These are phyloP conservation scores for Alternaria sp. DNA, from an alignment of 2,329 filamentous ascomycete genomes.

Conservation along the genomic window DNA sequence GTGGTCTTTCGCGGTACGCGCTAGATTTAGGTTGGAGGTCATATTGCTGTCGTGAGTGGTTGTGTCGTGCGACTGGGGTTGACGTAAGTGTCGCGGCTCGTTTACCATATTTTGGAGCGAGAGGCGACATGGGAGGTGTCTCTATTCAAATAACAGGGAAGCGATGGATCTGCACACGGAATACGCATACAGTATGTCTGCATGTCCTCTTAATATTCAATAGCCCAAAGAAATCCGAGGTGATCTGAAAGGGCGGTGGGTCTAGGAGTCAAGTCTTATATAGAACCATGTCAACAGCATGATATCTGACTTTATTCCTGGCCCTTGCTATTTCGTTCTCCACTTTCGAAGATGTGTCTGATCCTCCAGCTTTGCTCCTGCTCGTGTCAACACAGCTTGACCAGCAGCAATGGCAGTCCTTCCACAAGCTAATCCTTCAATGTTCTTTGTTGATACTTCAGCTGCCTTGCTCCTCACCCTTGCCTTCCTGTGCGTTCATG, in stretches of 20 bases:
- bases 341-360: neutral
- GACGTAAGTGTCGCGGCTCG: constrained; percentile 28
- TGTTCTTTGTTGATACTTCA: constrained; percentile 10
- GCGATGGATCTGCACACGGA: neutral
- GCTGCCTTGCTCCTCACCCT: constrained; percentile 34
- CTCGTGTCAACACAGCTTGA: neutral
- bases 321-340: neutral
- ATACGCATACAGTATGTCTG: neutral
- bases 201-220: neutral
- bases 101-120: constrained; percentile 12
- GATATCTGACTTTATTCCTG: neutral
- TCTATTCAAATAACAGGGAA: neutral
- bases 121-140: constrained; percentile 12
- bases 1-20: neutral
- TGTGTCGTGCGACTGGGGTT: constrained; percentile 18
- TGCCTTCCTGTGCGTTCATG: constrained; percentile 43
- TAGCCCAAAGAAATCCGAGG: neutral
- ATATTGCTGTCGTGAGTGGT: neutral
- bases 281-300: neutral
- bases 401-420: neutral
- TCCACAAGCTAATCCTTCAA: neutral
- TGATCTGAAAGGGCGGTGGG: neutral
- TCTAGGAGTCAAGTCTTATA: neutral
- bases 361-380: neutral
- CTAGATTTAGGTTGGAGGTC: neutral